Evolutionary conservation across 176 grass and related monocot genomes (phyloP).

Genomic region (Ensete ventricosum): DNA sequence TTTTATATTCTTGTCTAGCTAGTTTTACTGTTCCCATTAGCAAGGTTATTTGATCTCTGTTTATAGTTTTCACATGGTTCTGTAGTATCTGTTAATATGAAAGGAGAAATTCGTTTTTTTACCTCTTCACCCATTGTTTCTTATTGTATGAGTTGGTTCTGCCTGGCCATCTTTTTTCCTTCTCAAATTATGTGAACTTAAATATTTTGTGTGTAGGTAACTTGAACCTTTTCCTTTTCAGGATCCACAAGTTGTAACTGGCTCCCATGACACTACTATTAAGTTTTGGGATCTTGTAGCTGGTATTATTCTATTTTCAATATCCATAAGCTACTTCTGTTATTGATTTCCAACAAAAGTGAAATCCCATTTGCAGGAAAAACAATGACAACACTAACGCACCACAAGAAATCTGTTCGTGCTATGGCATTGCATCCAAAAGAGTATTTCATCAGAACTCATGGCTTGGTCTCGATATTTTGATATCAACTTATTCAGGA

Average conservation of each 20-base stretch:
- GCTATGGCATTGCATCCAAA: conserved; percentile 91
- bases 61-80: neutral
- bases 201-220: conserved; percentile 5
- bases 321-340: neutral
- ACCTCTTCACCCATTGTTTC: neutral
- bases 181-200: neutral
- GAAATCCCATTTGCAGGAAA: conserved; percentile 48
- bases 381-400: conserved; percentile 88
- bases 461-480: neutral
- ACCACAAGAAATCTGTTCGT: conserved; percentile 96
- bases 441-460: conserved; percentile 44
- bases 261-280: conserved; percentile 93
- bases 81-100: no score
- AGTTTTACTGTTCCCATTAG: neutral
- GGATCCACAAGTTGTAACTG: conserved; percentile 99
- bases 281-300: conserved; percentile 99
- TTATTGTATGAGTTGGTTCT: conserved; percentile 2
- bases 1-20: neutral
- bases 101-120: neutral
- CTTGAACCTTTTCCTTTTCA: conserved; percentile 17
- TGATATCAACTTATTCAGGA: conserved; percentile 6
- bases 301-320: conserved; percentile 38
- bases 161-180: neutral
- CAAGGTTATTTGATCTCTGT: neutral
- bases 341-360: neutral